Percentiles rank a stretch among this genome's conserved stretches.
These are phyloP conservation scores for Pythium phragmitis DNA, from an alignment of 352 stramenopile species.

Conservation along the genomic window DNA sequence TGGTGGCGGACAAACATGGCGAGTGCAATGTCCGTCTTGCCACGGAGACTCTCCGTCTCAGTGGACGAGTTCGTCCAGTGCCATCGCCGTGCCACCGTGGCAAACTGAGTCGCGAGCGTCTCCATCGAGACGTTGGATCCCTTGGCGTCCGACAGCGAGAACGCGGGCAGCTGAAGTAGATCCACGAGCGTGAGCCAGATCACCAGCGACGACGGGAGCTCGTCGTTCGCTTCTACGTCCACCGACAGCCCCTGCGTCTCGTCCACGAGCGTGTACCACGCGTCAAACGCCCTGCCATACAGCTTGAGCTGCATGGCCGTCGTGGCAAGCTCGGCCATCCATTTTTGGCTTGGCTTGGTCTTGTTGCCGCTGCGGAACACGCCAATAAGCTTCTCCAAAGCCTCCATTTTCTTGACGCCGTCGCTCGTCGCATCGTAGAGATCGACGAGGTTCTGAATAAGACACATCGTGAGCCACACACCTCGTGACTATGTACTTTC, in stretches of 20 bases:
- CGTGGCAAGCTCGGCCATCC: slow-evolving; percentile 60
- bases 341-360: slow-evolving; percentile 78
- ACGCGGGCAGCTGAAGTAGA: slow-evolving; percentile 65
- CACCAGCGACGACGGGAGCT: slow-evolving; percentile 47
- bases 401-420: slow-evolving; percentile 57
- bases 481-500: not conserved
- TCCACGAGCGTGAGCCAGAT: slow-evolving; percentile 82
- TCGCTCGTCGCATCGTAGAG: slow-evolving; percentile 58
- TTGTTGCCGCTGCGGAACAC: slow-evolving; percentile 77
- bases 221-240: slow-evolving; percentile 54
- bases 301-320: slow-evolving; percentile 56
- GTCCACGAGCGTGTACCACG: slow-evolving; percentile 72
- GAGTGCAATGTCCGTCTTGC: slow-evolving; percentile 45
- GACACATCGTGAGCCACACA: not conserved
- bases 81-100: slow-evolving; percentile 34
- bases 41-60: slow-evolving; percentile 19
- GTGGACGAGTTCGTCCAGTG: slow-evolving; percentile 22
- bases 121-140: slow-evolving; percentile 31
- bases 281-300: slow-evolving; percentile 64
- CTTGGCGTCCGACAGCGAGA: slow-evolving; percentile 53
- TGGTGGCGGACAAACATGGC: slow-evolving; percentile 75
- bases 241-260: slow-evolving; percentile 38
- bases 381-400: slow-evolving; percentile 68
- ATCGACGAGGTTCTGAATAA: slow-evolving; percentile 66
- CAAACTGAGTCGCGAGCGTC: slow-evolving; percentile 49